Evolutionary conservation across 495 filamentous ascomycete species (phyloP).

Genomic region (Echria macrotheca): DNA sequence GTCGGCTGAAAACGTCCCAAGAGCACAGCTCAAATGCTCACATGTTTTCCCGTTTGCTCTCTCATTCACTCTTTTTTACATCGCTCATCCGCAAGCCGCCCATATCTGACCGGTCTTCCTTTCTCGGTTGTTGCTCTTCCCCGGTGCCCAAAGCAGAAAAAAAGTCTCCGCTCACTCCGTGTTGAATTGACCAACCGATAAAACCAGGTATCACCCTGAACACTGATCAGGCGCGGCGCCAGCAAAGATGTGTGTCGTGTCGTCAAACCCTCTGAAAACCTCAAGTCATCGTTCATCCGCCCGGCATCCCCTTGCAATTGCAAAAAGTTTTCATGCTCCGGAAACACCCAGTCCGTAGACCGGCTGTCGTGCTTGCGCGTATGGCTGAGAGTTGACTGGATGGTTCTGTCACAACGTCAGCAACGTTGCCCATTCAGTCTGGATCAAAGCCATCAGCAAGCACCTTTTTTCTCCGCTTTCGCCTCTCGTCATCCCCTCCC

Average conservation of each 20-base stretch:
- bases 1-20: not conserved
- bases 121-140: not conserved
- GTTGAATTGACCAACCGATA: conserved; percentile 17
- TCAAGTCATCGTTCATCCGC: too few relatives aligned
- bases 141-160: not conserved
- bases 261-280: too few relatives aligned
- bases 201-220: conserved; percentile 36
- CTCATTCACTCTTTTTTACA: not conserved
- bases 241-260: too few relatives aligned
- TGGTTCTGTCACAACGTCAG: conserved; percentile 26
- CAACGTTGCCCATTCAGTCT: conserved; percentile 19
- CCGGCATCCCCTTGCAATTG: too few relatives aligned
- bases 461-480: conserved; percentile 56
- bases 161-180: not conserved
- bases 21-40: not conserved
- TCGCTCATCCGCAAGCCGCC: not conserved
- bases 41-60: not conserved
- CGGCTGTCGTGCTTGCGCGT: conserved; percentile 29
- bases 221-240: conserved; percentile 21
- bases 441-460: conserved; percentile 24
- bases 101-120: conserved; percentile 16
- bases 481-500: conserved; percentile 43
- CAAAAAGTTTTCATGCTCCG: conserved; percentile 22
- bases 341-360: conserved; percentile 39
- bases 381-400: conserved; percentile 20